Evolutionary conservation across 2,329 filamentous ascomycete species (phyloP), one percentile per base, ranked within the genome.

Genomic region (Trichophyton rubrum): DNA sequence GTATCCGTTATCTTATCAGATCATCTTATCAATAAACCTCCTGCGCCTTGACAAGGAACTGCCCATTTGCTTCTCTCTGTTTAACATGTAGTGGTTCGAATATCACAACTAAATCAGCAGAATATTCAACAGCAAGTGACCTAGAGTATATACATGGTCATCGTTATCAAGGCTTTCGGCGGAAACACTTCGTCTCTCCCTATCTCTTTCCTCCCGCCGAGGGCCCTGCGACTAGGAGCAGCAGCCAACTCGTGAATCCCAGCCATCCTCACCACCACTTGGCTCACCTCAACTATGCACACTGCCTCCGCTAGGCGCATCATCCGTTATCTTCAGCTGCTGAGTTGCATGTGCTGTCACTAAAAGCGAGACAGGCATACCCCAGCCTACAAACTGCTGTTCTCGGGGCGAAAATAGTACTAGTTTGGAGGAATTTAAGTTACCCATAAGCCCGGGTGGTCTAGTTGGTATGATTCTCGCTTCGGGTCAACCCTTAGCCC

Each of bases 401-500:
- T 17, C 8, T n/a, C 7, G 22, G n/a, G 20, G 43, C n/a, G 49
- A 53, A 30, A 4, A 53, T 53, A 53, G 11, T n/a, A 53, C 22
- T 30, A 30, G 49, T 53, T 33, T 13, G 15, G 49, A 1, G 22
- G 11, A 53, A 15, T 53, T 53, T 53, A 53, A 53, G 49, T 53
- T 53, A 33, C 49, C 49, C 49, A 53, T 33, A 53, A 59, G 60
- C 60, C 60, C 60, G 60, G 60, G 60, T 62, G 60, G 60, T 62
- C 60, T 62, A 62, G 60, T 62, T 62, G 60, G 60, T 62, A 62
- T 62, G 60, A 62, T 62, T 62, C 60, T 62, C 60, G 60, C 60
- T 62, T 62, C 60, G 60, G 60, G 60, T 43, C 57, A 40, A 33
- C 47, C 49, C 55, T 59, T 51, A 53, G 58, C 60, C 60, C 61